phyloP scores from a whole-genome alignment of 2,329 filamentous ascomycete species.

The Xylaria sp. region DNA sequence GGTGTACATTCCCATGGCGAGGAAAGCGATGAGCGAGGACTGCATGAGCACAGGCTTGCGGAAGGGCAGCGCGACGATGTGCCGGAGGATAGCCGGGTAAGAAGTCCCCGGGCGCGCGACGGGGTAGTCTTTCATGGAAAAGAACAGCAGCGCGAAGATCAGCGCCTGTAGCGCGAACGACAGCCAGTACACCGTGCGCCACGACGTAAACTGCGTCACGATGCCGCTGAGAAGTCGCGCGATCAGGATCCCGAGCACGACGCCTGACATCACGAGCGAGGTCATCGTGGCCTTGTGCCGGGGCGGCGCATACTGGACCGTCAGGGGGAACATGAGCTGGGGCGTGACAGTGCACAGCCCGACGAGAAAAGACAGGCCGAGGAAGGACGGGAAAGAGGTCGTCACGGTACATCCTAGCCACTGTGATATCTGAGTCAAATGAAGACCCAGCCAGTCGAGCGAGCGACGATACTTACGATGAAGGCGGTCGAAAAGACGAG shows the following conservation, averaged over 20 bases:
- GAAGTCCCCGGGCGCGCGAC: conserved; percentile 71
- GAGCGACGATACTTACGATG: conserved; percentile 54
- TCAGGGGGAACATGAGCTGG: conserved; percentile 78
- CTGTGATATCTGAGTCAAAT: conserved; percentile 35
- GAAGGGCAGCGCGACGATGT: conserved; percentile 67
- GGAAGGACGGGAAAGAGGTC: conserved; percentile 66
- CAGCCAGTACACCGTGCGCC: conserved; percentile 82
- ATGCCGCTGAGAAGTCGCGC: conserved; percentile 78
- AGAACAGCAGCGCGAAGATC: conserved; percentile 68
- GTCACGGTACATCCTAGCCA: conserved; percentile 78
- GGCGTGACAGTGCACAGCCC: conserved; percentile 83
- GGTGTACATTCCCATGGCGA: conserved; percentile 58
- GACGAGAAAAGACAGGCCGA: conserved; percentile 72
- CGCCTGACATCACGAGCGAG: conserved; percentile 75
- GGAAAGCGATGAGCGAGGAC: conserved; percentile 69
- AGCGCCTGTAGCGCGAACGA: conserved; percentile 72
- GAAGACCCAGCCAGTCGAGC: too few relatives aligned
- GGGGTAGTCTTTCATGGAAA: conserved; percentile 83
- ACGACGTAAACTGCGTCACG: conserved; percentile 73
- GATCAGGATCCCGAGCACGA: conserved; percentile 76
- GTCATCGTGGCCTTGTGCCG: conserved; percentile 71
- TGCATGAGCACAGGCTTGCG: conserved; percentile 73
- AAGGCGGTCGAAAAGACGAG: conserved; percentile 72
- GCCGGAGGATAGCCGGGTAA: conserved; percentile 69
- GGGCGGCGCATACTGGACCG: conserved; percentile 76